These are phyloP conservation scores for Trichophyton rubrum DNA, from an alignment of 2,329 filamentous ascomycete genomes.

Conservation along the genomic window DNA sequence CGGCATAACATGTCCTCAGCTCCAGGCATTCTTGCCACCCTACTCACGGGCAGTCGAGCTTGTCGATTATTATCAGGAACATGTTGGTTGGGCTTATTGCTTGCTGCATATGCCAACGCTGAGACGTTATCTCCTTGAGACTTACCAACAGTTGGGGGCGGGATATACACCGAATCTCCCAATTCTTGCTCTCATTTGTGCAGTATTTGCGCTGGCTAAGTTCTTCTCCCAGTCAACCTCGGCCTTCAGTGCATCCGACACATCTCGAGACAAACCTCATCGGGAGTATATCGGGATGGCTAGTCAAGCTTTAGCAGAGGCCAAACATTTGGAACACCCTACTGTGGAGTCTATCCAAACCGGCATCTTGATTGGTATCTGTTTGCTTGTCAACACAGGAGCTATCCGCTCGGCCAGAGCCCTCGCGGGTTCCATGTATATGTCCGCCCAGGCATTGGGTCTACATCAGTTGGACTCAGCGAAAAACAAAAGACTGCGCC, in stretches of 20 bases:
- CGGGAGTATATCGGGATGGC: constrained; percentile 21
- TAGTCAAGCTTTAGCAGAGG: constrained; percentile 20
- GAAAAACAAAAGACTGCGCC: constrained; percentile 5
- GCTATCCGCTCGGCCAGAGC: constrained; percentile 3
- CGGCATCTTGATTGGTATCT: background rate
- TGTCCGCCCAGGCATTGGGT: constrained; percentile 4
- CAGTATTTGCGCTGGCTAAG: constrained; percentile 23
- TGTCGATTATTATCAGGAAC: constrained; percentile 23
- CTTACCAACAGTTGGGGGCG: constrained; percentile 18
- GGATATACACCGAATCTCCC: constrained; percentile 13
- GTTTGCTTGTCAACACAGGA: constrained; percentile 4
- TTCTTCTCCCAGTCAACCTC: constrained; percentile 23
- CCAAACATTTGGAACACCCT: constrained; percentile 22
- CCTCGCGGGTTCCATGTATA: constrained; percentile 5
- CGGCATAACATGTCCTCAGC: constrained; percentile 11
- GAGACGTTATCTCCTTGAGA: constrained; percentile 17
- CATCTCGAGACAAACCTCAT: constrained; percentile 14
- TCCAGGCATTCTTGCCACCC: constrained; percentile 19
- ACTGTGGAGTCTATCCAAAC: constrained; percentile 26
- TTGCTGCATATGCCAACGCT: constrained; percentile 21
- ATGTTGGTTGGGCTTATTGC: constrained; percentile 28
- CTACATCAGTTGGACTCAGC: constrained; percentile 6
- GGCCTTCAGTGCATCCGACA: constrained; percentile 8
- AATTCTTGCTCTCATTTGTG: constrained; percentile 12
- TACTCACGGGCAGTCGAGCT: constrained; percentile 21